phyloP scores from a whole-genome alignment of 441 rosid species.

The Erodium texanum region DNA sequence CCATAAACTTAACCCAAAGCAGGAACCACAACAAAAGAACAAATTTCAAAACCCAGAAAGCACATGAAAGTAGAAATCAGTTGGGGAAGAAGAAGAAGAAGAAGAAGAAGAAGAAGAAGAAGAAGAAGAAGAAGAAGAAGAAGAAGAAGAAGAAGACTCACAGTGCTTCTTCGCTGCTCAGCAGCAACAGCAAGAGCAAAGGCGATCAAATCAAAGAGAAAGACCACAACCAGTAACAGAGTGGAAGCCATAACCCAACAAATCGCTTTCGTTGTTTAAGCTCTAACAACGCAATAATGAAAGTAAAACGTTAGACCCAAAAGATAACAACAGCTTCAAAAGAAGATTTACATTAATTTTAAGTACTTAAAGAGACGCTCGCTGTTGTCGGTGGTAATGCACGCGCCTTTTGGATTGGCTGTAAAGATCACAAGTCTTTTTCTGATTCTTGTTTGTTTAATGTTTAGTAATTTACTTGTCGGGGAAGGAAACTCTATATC shows the following conservation, averaged over 20 bases:
- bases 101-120: constrained; percentile 14
- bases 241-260: constrained; percentile 49
- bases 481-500: background rate
- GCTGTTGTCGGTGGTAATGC: background rate
- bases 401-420: background rate
- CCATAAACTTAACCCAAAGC: background rate
- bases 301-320: background rate
- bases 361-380: background rate
- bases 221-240: constrained; percentile 49
- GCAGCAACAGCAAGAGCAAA: constrained; percentile 89
- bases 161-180: constrained; percentile 76
- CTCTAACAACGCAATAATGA: background rate
- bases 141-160: constrained; percentile 27
- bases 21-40: background rate
- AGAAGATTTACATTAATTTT: background rate
- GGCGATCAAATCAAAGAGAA: constrained; percentile 67
- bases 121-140: constrained; percentile 7
- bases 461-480: background rate
- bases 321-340: background rate
- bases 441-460: background rate
- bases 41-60: background rate
- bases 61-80: background rate
- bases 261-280: background rate
- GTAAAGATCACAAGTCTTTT: background rate
- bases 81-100: background rate